Conservation (phyloP, 352 stramenopile genomes). For the Phytophthora ohioensis region DNA sequence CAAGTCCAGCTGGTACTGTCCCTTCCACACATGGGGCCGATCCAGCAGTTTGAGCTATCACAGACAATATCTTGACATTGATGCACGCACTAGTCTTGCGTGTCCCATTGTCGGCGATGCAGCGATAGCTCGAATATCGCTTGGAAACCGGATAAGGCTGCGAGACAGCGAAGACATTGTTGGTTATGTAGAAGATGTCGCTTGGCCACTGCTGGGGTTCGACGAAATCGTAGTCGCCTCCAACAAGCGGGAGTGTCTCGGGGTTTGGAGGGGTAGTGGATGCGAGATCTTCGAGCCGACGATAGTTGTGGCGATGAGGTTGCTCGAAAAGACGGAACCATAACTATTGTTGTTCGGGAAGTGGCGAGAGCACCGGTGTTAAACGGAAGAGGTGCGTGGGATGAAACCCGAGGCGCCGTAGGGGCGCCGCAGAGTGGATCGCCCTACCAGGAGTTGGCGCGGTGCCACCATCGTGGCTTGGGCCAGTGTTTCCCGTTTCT, state of each 20-base stretch:
- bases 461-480: too few relatives aligned
- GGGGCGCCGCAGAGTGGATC: too few relatives aligned
- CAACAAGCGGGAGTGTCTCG: not conserved
- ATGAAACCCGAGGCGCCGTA: too few relatives aligned
- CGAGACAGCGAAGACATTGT: not conserved
- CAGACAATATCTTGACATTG: not conserved
- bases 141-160: not conserved
- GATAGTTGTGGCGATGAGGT: not conserved
- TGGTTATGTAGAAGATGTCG: not conserved
- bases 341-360: not conserved
- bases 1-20: not conserved
- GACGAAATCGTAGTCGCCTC: not conserved
- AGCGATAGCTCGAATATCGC: not conserved
- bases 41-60: not conserved
- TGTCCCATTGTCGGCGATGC: not conserved
- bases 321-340: constrained; percentile 1
- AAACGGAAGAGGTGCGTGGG: not conserved
- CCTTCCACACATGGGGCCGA: not conserved
- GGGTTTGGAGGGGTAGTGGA: not conserved
- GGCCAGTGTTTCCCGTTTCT: too few relatives aligned
- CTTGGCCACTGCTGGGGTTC: not conserved
- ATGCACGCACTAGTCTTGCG: not conserved
- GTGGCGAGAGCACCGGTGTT: not conserved
- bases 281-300: not conserved
- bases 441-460: too few relatives aligned